Evolutionary conservation across 352 stramenopile genomes (phyloP).

Genomic region (Phytopythium mirpurense): DNA sequence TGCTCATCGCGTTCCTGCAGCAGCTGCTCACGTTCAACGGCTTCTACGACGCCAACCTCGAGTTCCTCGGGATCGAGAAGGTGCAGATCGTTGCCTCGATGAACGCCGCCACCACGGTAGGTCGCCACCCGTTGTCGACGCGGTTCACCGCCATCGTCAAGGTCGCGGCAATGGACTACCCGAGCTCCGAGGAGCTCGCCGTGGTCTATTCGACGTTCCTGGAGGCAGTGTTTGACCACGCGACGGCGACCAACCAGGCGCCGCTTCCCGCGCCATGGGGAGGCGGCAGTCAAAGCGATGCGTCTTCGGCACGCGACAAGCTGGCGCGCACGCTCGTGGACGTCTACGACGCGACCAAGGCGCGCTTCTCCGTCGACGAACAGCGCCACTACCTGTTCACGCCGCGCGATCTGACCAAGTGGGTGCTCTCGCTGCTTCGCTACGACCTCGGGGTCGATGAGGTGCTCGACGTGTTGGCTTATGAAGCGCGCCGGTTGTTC

Average conservation of each 20-base stretch:
- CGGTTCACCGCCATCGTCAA: conserved; percentile 93
- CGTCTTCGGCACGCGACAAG: conserved; percentile 39
- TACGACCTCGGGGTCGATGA: conserved; percentile 90
- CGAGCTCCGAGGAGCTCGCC: conserved; percentile 83
- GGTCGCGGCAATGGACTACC: conserved; percentile 93
- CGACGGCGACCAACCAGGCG: conserved; percentile 34
- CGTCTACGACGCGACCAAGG: conserved; percentile 84
- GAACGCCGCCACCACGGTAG: conserved; percentile 91
- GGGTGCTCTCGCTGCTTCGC: conserved; percentile 84
- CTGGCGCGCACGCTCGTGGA: conserved; percentile 89
- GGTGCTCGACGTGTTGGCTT: conserved; percentile 87
- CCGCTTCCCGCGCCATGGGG: conserved; percentile 2
- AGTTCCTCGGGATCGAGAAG: conserved; percentile 93
- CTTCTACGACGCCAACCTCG: conserved; percentile 94
- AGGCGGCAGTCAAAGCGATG: conserved; percentile 4
- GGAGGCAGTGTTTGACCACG: conserved; percentile 58
- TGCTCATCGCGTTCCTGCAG: conserved; percentile 95
- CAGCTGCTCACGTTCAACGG: conserved; percentile 93
- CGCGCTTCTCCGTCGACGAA: conserved; percentile 92
- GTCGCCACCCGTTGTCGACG: conserved; percentile 87
- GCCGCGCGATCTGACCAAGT: conserved; percentile 89
- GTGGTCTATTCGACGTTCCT: conserved; percentile 90
- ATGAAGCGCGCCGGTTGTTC: conserved; percentile 89
- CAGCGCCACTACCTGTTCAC: conserved; percentile 95
- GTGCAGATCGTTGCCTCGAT: conserved; percentile 94